Base-by-base conservation (phyloP, 2,329 filamentous ascomycete species). In the Penicillium hesseltinei region DNA sequence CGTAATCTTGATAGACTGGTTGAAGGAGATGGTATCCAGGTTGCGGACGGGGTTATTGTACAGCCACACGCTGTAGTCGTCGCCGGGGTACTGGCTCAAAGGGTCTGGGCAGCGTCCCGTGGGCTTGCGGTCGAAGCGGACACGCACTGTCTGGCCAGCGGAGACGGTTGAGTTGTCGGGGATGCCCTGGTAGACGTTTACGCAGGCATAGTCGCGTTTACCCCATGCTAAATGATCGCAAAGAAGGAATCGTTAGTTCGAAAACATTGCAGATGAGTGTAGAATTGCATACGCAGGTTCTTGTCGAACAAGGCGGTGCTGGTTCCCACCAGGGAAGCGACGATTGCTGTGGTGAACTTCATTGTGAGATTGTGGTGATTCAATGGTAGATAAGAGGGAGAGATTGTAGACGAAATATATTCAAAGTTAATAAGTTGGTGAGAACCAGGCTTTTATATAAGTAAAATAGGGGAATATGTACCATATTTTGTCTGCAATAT, bases 131-230 rank as follows among this genome's bases (percentile, higher is more conserved):
- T 73, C 61, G 58, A 70, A 72, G 25, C 59, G 60, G 23, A 72
- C 56, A 38, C 64, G 61, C 11, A 73, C 52, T 4, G 61, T 59
- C 39, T 65, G 60, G 19, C 67, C 69, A 3, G 65, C 51, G 2
- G 61, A 53, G n/a, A 73, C 55, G 13, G 70, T 69, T 3, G 70
- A 65, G 58, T 69, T 62, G 13, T 73, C 70, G 8, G 69, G 69
- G 29, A 69, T 66, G 39, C 70, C 70, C 43, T 72, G 70, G 62
- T 62, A 69, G 53, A 71, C 67, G 44, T 73, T 73, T 27, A 73
- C 36, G 43, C 70, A 72, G 55, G 64, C 23, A 54, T 72, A 73
- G 50, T 73, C 70, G 23, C 70, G 68, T 38, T 71, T 73, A 33
- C 70, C 70, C 70, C 70, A 73, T 2, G 70, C 70, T 73, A 36